These are phyloP conservation scores for Pleurozium schreberi DNA, from an alignment of 225 moss, liverwort and hornwort species.

Conservation along the genomic window DNA sequence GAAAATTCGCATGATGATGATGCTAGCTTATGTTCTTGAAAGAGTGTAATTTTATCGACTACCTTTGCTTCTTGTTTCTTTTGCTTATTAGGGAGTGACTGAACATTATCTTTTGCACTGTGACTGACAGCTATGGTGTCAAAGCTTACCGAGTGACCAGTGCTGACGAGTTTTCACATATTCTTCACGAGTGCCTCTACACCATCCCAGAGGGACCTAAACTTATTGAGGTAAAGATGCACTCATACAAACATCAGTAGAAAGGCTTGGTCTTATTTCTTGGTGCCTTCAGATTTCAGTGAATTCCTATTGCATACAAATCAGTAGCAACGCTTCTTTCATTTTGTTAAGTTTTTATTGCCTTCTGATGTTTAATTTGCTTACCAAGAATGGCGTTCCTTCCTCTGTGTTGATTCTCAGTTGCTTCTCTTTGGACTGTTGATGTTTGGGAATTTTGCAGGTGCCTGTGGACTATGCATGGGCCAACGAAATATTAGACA, in stretches of 20 bases:
- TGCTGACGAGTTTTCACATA: conserved; percentile 55
- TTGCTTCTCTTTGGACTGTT: background rate
- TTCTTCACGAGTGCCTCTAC: conserved; percentile 62
- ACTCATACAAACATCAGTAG: background rate
- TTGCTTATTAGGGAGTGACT: background rate
- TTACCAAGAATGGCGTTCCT: background rate
- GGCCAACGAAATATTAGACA: conserved; percentile 82
- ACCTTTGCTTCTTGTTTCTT: background rate
- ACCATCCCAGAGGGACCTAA: conserved; percentile 38
- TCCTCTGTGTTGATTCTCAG: background rate
- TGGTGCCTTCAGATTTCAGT: background rate
- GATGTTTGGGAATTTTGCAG: conserved; percentile 19
- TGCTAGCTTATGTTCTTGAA: background rate
- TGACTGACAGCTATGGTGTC: conserved; percentile 73
- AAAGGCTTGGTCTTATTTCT: background rate
- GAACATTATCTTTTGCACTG: background rate
- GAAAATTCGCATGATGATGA: background rate
- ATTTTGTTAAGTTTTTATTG: background rate
- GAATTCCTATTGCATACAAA: background rate
- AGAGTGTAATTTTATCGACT: background rate
- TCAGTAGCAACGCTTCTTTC: background rate
- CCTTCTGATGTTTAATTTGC: background rate
- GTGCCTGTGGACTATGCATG: conserved; percentile 84
- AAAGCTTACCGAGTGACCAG: conserved; percentile 63
- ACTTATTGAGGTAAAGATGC: conserved; percentile 55